Percentiles rank a stretch among this genome's conserved stretches.
Evolutionary conservation across 352 stramenopile genomes (phyloP).

Genomic region (Phytophthora citricola): DNA sequence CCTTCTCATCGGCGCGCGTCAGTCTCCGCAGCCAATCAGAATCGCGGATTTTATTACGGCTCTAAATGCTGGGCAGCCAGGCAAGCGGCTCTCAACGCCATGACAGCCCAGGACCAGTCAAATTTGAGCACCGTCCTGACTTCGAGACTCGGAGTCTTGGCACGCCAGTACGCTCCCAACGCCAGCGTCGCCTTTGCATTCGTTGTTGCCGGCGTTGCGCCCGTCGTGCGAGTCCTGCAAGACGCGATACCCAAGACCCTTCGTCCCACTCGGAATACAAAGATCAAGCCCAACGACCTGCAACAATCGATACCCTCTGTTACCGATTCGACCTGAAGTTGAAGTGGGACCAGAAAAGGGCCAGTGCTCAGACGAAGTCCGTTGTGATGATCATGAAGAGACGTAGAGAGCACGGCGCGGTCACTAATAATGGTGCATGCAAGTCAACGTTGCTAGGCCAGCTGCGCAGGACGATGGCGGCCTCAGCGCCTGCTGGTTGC

Average conservation of each 20-base stretch:
- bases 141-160: too few species aligned
- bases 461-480: neutral
- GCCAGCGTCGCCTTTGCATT: neutral
- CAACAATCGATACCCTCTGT: constrained; percentile 7
- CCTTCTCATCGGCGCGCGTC: constrained; percentile 10
- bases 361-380: neutral
- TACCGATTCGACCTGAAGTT: constrained; percentile 7
- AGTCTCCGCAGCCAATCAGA: constrained; percentile 19
- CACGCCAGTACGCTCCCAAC: neutral
- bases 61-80: constrained; percentile 14
- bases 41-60: constrained; percentile 4
- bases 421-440: neutral
- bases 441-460: neutral
- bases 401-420: neutral
- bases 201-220: constrained; percentile 6
- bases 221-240: constrained; percentile 1
- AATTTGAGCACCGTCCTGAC: neutral
- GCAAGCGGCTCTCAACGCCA: constrained; percentile 4
- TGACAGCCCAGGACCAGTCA: constrained; percentile 16
- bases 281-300: neutral
- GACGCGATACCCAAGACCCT: neutral
- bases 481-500: neutral
- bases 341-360: constrained; percentile 13
- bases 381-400: constrained; percentile 24
- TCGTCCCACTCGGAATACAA: neutral